A percentile compares a stretch with the other conserved stretches of the same genome.
phyloP scores from a whole-genome alignment of 805 yeast genomes.

The Suhomyces xylopsoci region DNA sequence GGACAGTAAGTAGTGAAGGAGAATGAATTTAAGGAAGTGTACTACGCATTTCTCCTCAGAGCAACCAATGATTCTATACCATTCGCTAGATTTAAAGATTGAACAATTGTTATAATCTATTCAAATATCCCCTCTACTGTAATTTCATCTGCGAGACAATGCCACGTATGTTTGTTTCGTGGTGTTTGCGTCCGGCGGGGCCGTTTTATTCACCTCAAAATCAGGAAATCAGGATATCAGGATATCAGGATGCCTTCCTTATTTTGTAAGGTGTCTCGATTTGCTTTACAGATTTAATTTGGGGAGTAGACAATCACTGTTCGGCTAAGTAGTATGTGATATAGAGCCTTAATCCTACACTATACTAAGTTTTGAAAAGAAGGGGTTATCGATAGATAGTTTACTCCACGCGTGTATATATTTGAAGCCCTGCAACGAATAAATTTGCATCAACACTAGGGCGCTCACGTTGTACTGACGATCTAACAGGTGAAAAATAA shows the following conservation, averaged over 20 bases:
- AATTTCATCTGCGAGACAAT: not conserved
- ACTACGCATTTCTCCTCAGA: not conserved
- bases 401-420: not conserved
- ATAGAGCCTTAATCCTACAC: not conserved
- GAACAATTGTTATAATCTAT: not conserved
- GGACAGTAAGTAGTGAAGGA: not conserved
- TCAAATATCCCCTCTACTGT: not conserved
- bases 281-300: not conserved
- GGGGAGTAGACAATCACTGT: not conserved
- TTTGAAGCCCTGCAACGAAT: not conserved
- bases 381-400: not conserved
- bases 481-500: not conserved
- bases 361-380: not conserved
- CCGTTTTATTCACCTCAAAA: not conserved
- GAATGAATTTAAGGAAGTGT: not conserved
- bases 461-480: not conserved
- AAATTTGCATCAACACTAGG: not conserved
- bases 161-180: not conserved
- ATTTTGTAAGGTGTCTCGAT: not conserved
- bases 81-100: not conserved
- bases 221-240: not conserved
- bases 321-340: not conserved
- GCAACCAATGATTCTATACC: not conserved
- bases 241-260: not conserved
- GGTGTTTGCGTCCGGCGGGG: not conserved